Evolutionary conservation across 331 rosid genomes (phyloP).

Genomic region (Erythrophleum ivorense): DNA sequence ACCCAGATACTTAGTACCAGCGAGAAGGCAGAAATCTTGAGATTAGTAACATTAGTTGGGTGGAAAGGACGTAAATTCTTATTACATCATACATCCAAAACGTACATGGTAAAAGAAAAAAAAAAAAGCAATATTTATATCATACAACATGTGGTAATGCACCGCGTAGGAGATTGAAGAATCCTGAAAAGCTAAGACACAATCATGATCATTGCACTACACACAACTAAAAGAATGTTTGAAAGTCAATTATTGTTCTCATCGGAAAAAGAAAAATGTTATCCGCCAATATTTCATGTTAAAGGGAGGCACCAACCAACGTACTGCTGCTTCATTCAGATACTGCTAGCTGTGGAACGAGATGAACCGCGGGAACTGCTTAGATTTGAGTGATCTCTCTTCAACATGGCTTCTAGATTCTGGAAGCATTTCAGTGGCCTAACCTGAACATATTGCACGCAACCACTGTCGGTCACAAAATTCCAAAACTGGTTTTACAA

Average conservation of each 20-base stretch:
- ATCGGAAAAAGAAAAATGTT: not conserved
- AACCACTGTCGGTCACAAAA: conserved; percentile 31
- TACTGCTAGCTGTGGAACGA: conserved; percentile 57
- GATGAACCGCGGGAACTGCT: conserved; percentile 66
- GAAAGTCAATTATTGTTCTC: conserved; percentile 20
- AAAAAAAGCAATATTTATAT: not conserved
- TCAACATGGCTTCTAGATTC: conserved; percentile 73
- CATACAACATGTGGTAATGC: not conserved
- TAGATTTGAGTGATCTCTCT: conserved; percentile 53
- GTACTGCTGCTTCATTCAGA: conserved; percentile 47
- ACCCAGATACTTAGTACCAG: not conserved
- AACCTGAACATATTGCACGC: conserved; percentile 58
- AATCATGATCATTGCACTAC: not conserved
- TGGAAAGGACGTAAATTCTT: not conserved
- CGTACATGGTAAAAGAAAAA: conserved; percentile 7
- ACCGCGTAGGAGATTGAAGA: not conserved
- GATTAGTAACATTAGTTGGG: not conserved
- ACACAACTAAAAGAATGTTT: not conserved
- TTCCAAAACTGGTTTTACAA: not conserved
- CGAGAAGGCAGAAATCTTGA: not conserved
- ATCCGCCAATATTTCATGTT: conserved; percentile 3
- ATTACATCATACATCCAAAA: conserved; percentile 16
- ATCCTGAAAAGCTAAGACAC: not conserved
- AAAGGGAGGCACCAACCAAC: not conserved
- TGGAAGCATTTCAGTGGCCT: conserved; percentile 80